Conservation (phyloP, 108 stramenopile species). For the Schizochytrium sp. region DNA sequence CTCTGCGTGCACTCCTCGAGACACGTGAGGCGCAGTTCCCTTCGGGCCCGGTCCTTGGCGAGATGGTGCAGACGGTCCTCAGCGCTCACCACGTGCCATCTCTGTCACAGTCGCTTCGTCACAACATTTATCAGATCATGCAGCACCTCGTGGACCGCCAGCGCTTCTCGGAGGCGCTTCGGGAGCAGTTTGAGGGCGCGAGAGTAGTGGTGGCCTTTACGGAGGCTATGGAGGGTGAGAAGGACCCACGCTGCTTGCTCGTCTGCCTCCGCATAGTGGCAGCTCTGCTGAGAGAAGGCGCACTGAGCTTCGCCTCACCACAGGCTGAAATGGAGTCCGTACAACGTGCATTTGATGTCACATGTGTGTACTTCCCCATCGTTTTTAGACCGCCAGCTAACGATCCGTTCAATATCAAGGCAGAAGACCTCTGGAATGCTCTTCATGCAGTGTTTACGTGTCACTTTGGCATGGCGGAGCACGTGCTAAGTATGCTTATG, state of each 20-base stretch:
- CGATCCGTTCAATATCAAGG: conserved; percentile 57
- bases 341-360: conserved; percentile 47
- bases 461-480: conserved; percentile 39
- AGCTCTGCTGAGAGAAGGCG: conserved; percentile 6
- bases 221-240: conserved; percentile 49
- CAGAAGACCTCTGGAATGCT: conserved; percentile 44
- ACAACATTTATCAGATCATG: conserved; percentile 16
- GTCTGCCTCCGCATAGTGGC: conserved; percentile 39
- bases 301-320: not conserved
- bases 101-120: conserved; percentile 23
- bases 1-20: conserved; percentile 22
- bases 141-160: not conserved
- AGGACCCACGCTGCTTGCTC: conserved; percentile 54
- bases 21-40: not conserved
- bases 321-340: conserved; percentile 12
- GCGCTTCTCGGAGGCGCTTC: not conserved
- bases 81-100: conserved; percentile 21
- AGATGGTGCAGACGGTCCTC: conserved; percentile 49
- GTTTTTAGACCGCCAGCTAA: conserved; percentile 48
- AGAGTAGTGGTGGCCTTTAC: not conserved
- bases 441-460: conserved; percentile 37
- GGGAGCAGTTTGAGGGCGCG: conserved; percentile 43
- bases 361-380: conserved; percentile 57
- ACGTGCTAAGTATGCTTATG: conserved; percentile 35
- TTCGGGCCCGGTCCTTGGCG: conserved; percentile 17